These are phyloP conservation scores for sunflower (Helianthus annuus) DNA, from an alignment of 129 eudicot species.

Conservation along the genomic window DNA sequence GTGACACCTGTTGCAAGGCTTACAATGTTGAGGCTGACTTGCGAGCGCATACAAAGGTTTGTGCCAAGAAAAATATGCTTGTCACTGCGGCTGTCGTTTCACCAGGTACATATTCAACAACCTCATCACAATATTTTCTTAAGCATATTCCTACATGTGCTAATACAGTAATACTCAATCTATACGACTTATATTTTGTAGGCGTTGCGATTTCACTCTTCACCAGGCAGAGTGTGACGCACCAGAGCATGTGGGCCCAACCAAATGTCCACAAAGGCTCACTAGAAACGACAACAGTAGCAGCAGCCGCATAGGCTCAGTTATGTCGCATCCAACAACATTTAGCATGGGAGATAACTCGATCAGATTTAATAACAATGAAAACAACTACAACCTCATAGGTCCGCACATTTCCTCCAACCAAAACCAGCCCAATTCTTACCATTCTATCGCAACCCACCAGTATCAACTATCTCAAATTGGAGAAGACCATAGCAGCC, in stretches of 20 bases:
- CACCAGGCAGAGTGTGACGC: background rate
- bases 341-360: background rate
- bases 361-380: background rate
- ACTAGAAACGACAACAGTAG: background rate
- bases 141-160: background rate
- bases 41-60: conserved; percentile 54
- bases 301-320: background rate
- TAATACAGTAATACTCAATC: too few species aligned
- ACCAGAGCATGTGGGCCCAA: background rate
- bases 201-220: background rate
- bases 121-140: background rate
- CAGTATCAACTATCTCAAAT: background rate
- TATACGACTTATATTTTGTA: background rate
- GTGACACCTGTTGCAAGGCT: conserved; percentile 44
- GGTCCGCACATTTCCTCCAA: background rate
- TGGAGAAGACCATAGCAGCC: background rate
- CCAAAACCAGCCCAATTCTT: background rate
- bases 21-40: conserved; percentile 54
- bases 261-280: background rate
- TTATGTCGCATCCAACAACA: background rate
- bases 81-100: conserved; percentile 47
- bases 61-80: conserved; percentile 43
- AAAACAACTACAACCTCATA: background rate
- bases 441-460: background rate
- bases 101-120: conserved; percentile 36